phyloP scores from a whole-genome alignment of 257 asterid species.

The Agastache rugosa region DNA sequence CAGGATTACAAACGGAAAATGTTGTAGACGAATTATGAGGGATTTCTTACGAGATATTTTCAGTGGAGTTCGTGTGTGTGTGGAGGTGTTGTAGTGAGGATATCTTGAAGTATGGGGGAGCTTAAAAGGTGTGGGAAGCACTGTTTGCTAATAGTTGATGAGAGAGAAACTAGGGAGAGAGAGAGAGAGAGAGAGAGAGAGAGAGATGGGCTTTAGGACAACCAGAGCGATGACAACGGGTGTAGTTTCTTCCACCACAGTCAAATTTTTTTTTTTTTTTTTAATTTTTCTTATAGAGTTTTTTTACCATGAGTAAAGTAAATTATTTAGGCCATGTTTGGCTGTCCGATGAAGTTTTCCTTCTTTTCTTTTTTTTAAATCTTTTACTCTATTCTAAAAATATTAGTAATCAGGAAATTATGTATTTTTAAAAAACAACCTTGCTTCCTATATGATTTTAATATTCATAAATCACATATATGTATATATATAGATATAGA shows the following conservation, averaged over 20 bases:
- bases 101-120: constrained; percentile 49
- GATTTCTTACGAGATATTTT: constrained; percentile 31
- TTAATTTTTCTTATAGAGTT: background rate
- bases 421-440: no score
- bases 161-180: constrained; percentile 32
- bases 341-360: background rate
- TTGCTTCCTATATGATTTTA: no score
- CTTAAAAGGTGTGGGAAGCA: constrained; percentile 47
- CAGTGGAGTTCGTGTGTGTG: constrained; percentile 31
- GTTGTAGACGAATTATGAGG: constrained; percentile 6
- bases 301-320: background rate
- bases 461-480: no score
- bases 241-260: constrained; percentile 3
- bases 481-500: no score
- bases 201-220: background rate
- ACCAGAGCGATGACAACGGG: constrained; percentile 26
- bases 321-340: constrained; percentile 10
- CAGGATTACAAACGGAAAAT: constrained; percentile 4
- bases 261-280: background rate
- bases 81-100: constrained; percentile 36
- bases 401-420: background rate
- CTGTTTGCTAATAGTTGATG: constrained; percentile 35
- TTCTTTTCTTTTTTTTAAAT: background rate
- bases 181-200: background rate
- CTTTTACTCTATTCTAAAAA: background rate